Percentiles rank a stretch among this genome's conserved stretches.
Evolutionary conservation across 2,329 filamentous ascomycete genomes (phyloP).

Genomic region (Cryphonectria nitschkei): DNA sequence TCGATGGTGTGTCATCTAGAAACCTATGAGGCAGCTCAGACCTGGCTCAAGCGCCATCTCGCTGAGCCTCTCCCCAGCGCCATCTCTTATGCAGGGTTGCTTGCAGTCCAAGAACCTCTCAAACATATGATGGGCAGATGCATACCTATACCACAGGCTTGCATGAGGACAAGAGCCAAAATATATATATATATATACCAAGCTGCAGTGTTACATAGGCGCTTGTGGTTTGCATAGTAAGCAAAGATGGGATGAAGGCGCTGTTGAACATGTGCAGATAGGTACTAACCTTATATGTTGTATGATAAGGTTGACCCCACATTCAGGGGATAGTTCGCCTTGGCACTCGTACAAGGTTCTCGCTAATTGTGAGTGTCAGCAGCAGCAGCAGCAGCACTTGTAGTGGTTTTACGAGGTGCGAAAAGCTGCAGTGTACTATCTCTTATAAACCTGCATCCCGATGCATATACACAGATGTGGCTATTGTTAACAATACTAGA

Average conservation of each 20-base stretch:
- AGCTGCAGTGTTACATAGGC: background rate
- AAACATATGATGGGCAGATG: background rate
- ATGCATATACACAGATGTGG: background rate
- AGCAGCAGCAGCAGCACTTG: background rate
- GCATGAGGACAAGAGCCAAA: background rate
- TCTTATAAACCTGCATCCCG: background rate
- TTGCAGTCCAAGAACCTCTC: background rate
- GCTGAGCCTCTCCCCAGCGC: background rate
- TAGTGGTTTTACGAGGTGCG: background rate
- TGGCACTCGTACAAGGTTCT: slow-evolving; percentile 3
- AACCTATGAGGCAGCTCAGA: background rate
- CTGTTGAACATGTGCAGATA: background rate
- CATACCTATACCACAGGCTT: background rate
- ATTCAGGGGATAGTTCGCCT: slow-evolving; percentile 10
- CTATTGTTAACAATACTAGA: too few species aligned
- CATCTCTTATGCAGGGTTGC: background rate
- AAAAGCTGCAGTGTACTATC: background rate
- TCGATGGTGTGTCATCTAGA: slow-evolving; percentile 12
- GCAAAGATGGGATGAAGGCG: background rate
- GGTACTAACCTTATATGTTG: background rate
- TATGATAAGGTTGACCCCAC: slow-evolving; percentile 14
- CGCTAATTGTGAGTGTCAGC: background rate
- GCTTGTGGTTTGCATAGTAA: background rate
- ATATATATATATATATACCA: background rate
- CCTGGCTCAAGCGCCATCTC: background rate